Base-by-base conservation (phyloP, 2,329 filamentous ascomycete species). In the Balansia obtecta region DNA sequence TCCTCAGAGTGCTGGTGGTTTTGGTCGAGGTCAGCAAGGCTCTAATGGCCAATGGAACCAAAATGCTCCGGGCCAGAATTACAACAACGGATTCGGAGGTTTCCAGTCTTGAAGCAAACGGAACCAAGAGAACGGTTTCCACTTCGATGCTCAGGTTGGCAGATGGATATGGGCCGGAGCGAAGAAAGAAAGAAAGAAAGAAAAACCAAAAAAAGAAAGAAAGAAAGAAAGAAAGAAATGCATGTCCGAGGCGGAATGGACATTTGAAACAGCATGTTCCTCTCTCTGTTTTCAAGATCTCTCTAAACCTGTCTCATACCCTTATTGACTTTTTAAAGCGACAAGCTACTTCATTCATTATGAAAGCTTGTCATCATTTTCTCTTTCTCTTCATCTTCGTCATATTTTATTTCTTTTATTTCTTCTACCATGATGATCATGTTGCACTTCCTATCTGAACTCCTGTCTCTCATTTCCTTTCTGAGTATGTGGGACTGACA, bases 1-100 rank as follows among this genome's bases (percentile, higher is more conserved):
- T 56, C 84, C 78, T 59, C 77, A 83, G 58, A 93, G 85, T 63
- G 85, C 86, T 59, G 88, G 86, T 60, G 88, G 88, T 54, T 95
- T 89, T 63, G 88, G 87, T 55, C 87, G 88, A 64, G 88, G 86
- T 56, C 78, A 81, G 59, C 74, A 77, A 61, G 72, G 73, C 39
- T 74, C 77, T 40, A 77, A 76, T 56, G 62, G 71, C 54, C 76
- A 78, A 60, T 79, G 77, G 77, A 65, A 68, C 50, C 73, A 77
- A 62, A 68, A 71, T 47, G 68, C 69, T 48, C 71, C 70, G 27
- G 71, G 71, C 50, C 77, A 80, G 63, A 78, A 75, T 64, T 81
- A 77, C 65, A 68, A 65, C 59, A 80, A 79, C 58, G 79, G 78
- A 52, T 83, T 81, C 63, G 74, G 75, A 56, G 74, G 77, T 54